These are phyloP conservation scores for Fusarium marasasianum DNA, from an alignment of 2,329 filamentous ascomycete genomes.

Conservation along the genomic window DNA sequence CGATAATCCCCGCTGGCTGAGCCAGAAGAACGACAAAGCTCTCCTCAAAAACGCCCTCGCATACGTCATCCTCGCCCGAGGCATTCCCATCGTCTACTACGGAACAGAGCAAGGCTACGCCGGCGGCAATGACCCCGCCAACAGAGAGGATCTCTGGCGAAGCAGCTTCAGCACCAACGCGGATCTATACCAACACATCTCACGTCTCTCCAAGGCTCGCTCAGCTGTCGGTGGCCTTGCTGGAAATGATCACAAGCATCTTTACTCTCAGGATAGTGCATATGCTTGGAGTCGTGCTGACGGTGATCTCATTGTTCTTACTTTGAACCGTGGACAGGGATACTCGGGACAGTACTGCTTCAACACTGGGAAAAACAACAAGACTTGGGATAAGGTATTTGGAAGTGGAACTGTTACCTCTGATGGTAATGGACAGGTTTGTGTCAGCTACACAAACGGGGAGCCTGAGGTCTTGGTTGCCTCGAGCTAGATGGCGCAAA, in stretches of 20 bases:
- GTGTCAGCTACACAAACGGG: slow-evolving; percentile 14
- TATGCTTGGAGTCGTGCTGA: slow-evolving; percentile 30
- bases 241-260: slow-evolving; percentile 23
- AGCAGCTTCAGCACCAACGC: slow-evolving; percentile 53
- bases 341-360: slow-evolving; percentile 22
- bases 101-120: slow-evolving; percentile 71
- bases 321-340: slow-evolving; percentile 12
- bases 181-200: slow-evolving; percentile 29
- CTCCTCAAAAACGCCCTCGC: slow-evolving; percentile 69
- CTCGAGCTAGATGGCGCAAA: not conserved
- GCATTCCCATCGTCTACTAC: slow-evolving; percentile 72
- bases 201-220: slow-evolving; percentile 22
- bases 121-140: slow-evolving; percentile 57
- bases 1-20: slow-evolving; percentile 64
- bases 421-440: slow-evolving; percentile 5
- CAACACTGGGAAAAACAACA: slow-evolving; percentile 16
- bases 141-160: slow-evolving; percentile 68
- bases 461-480: slow-evolving; percentile 32
- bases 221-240: slow-evolving; percentile 4
- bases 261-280: slow-evolving; percentile 3
- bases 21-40: slow-evolving; percentile 60
- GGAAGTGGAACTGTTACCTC: slow-evolving; percentile 8
- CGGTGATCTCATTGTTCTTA: slow-evolving; percentile 18
- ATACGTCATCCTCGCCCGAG: slow-evolving; percentile 68
- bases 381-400: slow-evolving; percentile 26